Base-by-base conservation (phyloP, 148 eudicot genomes). In the Rhododendron molle region DNA sequence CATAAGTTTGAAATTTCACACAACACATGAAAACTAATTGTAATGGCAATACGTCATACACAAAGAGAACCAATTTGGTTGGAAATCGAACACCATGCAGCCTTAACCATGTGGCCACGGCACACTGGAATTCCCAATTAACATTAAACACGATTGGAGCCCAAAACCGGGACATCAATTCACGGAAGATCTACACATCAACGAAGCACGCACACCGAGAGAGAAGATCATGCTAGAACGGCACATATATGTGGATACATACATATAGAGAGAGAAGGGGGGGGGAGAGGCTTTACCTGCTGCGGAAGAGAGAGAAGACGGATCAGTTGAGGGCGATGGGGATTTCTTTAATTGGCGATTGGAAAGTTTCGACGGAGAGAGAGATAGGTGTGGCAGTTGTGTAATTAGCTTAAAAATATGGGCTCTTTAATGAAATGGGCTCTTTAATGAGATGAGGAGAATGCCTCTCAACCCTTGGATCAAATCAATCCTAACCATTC, bases 271-370 rank as follows among this genome's bases (percentile, higher is more conserved):
- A 43, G 20, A n/a, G 10, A 56, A 67, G 34, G 78, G 62, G 69
- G 62, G 44, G 56, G 81, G 56, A 78, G n/a, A 43, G 26, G 73
- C 28, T 86, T 76, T 52, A 92, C 91, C 91, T 81, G 89, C 46
- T 8, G 80, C 56, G 52, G 78, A 16, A 23, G 73, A 81, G 77
- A 85, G 80, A 85, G 79, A 85, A 40, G 84, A 50, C 56, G 50
- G 76, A 62, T 7, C 65, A 67, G 89, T 83, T 87, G 85, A 36
- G 79, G 44, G 82, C 69, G 83, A 90, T 85, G 86, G 81, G 40
- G 81, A 16, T 32, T 38, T 80, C 44, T 52, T 26, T 52, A 14
- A 26, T 12, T 32, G 47, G 21, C 34, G 84, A 87, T 86, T 78
- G 44, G 81, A 21, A 56, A 83, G 69, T 20, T 76, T 58, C 58